Evolutionary conservation across 2,329 filamentous ascomycete genomes (phyloP).

Genomic region (Helotiales sp.): DNA sequence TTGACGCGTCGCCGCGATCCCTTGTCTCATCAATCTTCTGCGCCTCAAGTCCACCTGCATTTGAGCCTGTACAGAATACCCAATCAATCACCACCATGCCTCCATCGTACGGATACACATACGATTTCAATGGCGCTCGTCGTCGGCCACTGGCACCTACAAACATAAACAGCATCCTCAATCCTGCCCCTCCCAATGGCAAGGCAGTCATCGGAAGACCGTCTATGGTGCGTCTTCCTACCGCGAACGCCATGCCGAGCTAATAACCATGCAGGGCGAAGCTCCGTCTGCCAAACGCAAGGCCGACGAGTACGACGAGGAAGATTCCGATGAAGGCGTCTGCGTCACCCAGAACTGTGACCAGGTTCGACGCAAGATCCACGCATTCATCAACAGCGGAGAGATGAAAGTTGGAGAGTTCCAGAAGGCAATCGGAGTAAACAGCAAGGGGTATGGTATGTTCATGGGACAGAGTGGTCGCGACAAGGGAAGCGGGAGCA

Average conservation of each 20-base stretch:
- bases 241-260: background rate
- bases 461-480: constrained; percentile 57
- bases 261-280: background rate
- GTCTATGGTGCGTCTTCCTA: background rate
- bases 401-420: constrained; percentile 53
- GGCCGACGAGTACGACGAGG: constrained; percentile 14
- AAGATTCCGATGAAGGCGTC: constrained; percentile 12
- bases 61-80: background rate
- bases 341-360: constrained; percentile 12
- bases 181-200: background rate
- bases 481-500: constrained; percentile 44
- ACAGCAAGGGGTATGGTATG: constrained; percentile 43
- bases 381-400: constrained; percentile 47
- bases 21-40: background rate
- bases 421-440: constrained; percentile 46
- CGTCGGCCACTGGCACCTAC: constrained; percentile 14
- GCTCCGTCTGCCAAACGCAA: constrained; percentile 21
- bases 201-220: background rate
- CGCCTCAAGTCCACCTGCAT: background rate
- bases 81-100: background rate
- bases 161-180: constrained; percentile 15
- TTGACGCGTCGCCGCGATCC: background rate
- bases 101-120: background rate
- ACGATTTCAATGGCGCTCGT: background rate
- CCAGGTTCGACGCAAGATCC: constrained; percentile 44